Base-by-base conservation (phyloP, 371 early-diverging fungal species). In the Capniomyces stellatus region DNA sequence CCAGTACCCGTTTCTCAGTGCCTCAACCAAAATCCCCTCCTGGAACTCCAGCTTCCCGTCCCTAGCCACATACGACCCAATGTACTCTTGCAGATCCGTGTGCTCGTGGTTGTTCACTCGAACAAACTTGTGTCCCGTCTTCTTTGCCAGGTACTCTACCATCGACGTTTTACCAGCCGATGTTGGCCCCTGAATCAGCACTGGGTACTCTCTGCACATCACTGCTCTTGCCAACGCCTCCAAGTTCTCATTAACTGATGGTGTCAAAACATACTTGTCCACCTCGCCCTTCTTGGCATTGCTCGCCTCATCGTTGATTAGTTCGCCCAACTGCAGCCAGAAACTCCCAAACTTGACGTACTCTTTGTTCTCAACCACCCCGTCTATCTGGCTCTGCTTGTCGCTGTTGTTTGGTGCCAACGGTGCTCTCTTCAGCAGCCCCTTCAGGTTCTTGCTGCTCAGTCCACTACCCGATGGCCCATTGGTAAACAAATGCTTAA, bases 21-120 rank as follows among this genome's bases (percentile, higher is more conserved):
- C 98, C 66, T 87, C 77, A 1, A 99, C 90, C 29, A 99, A 73
- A 1, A 92, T 81, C 60, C 99, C 99, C 70, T 98, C 92, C 62
- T 86, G 85, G 74, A 98, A 99, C 27, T 85, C 87, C 19, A 94
- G 74, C 53, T 78, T 74, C 2, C 94, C 93, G 43, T 84, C 78
- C 0, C 69, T 64, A 2, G 84, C 79, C 0, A 87, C 80, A 62
- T 96, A 96, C 0, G 84, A 81, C 51, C 99, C 99, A 35, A 99
- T 71, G 66, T 99, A 99, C 69, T 99, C 99, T 66, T 94, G 89
- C 51, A 96, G 59, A 64, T 99, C 99, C 1, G 99, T 99, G 66
- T 98, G 96, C 69, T 98, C 99, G 72, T 99, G 99, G 69, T 99
- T 99, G 75, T 99, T 99, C 70, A 99, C 93, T 57, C 99, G 85